These are phyloP conservation scores for Diospyros lotus DNA, from an alignment of 148 eudicot species.

Conservation along the genomic window DNA sequence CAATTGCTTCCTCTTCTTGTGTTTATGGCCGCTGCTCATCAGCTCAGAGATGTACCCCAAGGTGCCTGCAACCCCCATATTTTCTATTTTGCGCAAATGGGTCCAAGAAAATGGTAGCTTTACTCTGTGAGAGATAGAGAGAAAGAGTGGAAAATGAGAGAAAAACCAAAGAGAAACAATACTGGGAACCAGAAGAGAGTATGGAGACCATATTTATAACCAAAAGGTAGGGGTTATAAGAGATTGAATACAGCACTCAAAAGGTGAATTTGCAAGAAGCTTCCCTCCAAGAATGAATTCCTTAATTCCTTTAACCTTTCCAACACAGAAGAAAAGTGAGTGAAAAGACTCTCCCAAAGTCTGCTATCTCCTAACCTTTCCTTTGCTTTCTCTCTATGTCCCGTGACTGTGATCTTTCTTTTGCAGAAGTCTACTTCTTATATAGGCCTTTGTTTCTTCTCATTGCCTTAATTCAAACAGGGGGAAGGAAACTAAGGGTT, in stretches of 20 bases:
- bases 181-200: not conserved
- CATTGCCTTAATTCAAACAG: not conserved
- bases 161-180: not conserved
- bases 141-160: not conserved
- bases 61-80: constrained; percentile 72
- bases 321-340: constrained; percentile 3
- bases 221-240: not conserved
- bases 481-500: too few species aligned
- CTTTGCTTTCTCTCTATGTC: not conserved
- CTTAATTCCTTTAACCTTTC: constrained; percentile 6
- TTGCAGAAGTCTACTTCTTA: constrained; percentile 6
- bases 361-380: not conserved
- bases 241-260: not conserved
- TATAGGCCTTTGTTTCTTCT: constrained; percentile 10
- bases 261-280: constrained; percentile 9
- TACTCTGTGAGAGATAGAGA: too few species aligned
- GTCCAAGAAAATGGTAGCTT: not conserved
- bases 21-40: constrained; percentile 43
- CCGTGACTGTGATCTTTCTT: not conserved
- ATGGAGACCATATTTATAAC: not conserved
- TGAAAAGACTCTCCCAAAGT: constrained; percentile 10
- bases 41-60: constrained; percentile 65
- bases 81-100: not conserved
- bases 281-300: constrained; percentile 22
- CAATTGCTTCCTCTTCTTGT: constrained; percentile 62